Evolutionary conservation across 2,329 filamentous ascomycete species (phyloP), one percentile per base, ranked within the genome.

Genomic region (Aspergillus pseudotamarii): DNA sequence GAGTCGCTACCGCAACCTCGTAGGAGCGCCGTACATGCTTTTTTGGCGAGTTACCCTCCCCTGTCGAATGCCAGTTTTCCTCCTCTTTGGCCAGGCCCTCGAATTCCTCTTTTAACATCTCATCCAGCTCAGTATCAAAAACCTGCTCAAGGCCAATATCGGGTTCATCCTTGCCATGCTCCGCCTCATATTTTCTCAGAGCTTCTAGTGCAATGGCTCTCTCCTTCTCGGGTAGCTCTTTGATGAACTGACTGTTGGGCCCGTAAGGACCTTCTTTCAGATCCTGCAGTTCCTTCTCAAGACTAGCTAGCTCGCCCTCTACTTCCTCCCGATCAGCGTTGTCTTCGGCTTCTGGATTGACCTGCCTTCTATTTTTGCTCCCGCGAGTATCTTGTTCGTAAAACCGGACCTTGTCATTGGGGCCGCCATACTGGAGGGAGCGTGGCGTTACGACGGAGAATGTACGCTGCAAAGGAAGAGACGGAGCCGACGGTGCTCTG

Each of bases 211-310:
- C 75, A 64, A 78, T 75, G 48, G 73, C 72, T 62, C 79, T 73
- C 45, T 82, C 78, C 19, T 80, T 69, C 56, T 80, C 76, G 1
- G 80, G 76, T 32, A 83, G 67, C 21, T 71, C 69, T 60, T 72
- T 74, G 64, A 83, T 82, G 51, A 82, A 82, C 21, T 74, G 71
- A 64, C 81, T 78, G 62, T 81, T 76, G 16, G 78, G 78, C 30
- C 73, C 73, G 63, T 79, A 82, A 14, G 80, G 80, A 2, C 79
- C 80, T 63, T 80, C 74, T 63, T 75, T 73, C 60, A 82, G 55
- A 12, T 73, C 66, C 43, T 77, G 72, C 38, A 82, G 67, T 64
- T 82, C 79, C 48, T 72, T 66, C 56, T 81, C 75, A 30, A 83
- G 68, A 64, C 76, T 71, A 19, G 76, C 70, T 54, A 82, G 71